phyloP scores from a whole-genome alignment of 495 filamentous ascomycete species.

The Evernia prunastri region DNA sequence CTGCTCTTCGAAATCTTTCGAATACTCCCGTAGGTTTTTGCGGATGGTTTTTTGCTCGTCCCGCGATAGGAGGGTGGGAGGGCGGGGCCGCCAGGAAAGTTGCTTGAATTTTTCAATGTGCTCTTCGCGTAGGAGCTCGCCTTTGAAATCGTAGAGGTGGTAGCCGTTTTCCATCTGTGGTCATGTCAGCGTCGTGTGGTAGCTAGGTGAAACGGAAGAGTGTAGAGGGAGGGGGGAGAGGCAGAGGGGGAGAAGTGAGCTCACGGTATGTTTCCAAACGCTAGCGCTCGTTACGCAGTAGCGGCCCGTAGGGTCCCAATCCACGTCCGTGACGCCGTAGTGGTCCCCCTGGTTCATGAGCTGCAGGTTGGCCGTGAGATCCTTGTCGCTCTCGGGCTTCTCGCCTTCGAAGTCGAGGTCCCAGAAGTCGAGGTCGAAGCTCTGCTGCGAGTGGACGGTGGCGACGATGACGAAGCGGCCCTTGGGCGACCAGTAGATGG shows the following conservation, averaged over 20 bases:
- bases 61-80: constrained; percentile 77
- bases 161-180: constrained; percentile 96
- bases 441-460: constrained; percentile 84
- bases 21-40: constrained; percentile 97
- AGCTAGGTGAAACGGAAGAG: too few species aligned
- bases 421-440: constrained; percentile 94
- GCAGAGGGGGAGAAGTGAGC: constrained; percentile 30
- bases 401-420: constrained; percentile 97
- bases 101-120: constrained; percentile 97
- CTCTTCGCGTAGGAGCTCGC: constrained; percentile 82
- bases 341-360: constrained; percentile 89
- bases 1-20: constrained; percentile 87
- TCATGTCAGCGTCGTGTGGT: not conserved
- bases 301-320: constrained; percentile 94
- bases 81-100: constrained; percentile 87
- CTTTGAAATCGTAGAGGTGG: constrained; percentile 94
- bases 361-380: constrained; percentile 87
- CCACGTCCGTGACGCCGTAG: constrained; percentile 94
- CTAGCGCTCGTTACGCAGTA: constrained; percentile 89
- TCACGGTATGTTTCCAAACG: constrained; percentile 90
- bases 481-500: constrained; percentile 98
- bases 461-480: constrained; percentile 91
- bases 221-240: not conserved
- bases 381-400: constrained; percentile 85
- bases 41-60: constrained; percentile 96